Percentiles rank a stretch among this genome's conserved stretches.
phyloP scores from a whole-genome alignment of 805 yeast genomes.

The Kodamaea kaohsiungensis region DNA sequence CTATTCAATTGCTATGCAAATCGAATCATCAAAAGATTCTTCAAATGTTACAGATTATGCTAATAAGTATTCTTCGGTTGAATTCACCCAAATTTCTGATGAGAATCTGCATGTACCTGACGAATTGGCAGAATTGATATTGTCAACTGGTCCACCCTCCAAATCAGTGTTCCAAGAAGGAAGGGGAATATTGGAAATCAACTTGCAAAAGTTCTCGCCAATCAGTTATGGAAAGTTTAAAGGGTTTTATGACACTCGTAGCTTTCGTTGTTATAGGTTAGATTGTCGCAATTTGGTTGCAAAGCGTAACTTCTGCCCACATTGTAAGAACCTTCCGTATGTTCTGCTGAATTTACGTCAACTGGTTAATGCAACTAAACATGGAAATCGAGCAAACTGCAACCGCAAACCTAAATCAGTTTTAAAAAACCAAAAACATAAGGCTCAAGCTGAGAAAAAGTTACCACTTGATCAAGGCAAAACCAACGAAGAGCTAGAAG shows the following conservation, averaged over 20 bases:
- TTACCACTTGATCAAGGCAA: neutral
- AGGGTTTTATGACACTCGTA: conserved; percentile 26
- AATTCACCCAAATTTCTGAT: too few relatives aligned
- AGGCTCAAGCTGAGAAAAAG: too few relatives aligned
- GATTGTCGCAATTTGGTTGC: conserved; percentile 3
- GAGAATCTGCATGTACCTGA: neutral
- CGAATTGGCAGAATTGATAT: neutral
- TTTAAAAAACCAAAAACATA: neutral
- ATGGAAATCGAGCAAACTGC: neutral
- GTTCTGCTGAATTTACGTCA: conserved; percentile 10
- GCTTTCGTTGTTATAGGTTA: conserved; percentile 17
- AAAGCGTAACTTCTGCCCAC: conserved; percentile 3
- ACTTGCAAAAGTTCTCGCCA: neutral
- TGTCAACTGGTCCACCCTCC: neutral
- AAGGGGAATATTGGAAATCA: neutral
- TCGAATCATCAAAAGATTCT: neutral
- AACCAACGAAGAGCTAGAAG: neutral
- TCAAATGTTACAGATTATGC: neutral
- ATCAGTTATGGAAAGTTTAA: conserved; percentile 22
- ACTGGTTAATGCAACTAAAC: neutral
- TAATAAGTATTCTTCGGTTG: neutral
- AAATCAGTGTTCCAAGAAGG: neutral
- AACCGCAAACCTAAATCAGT: neutral
- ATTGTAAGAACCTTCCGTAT: conserved; percentile 12
- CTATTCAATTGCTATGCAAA: neutral